phyloP scores from a whole-genome alignment of 2,329 filamentous ascomycete species.

The Aspergillus fumigatus region DNA sequence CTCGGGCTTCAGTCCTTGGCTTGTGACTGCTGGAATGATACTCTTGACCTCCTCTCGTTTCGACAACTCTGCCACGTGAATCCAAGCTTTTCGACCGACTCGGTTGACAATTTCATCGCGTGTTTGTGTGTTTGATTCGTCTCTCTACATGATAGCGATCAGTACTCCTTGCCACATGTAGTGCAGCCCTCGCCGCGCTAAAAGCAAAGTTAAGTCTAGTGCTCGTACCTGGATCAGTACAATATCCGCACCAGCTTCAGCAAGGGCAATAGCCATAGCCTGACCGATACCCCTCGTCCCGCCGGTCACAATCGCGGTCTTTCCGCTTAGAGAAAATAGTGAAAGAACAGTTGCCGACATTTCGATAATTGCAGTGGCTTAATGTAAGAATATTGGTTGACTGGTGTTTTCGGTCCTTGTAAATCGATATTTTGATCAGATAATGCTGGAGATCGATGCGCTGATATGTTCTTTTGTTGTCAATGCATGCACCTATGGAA shows the following conservation, averaged over 20 bases:
- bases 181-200: not conserved
- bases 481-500: no score
- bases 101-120: slow-evolving; percentile 38
- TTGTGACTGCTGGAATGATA: slow-evolving; percentile 37
- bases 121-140: slow-evolving; percentile 46
- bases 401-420: not conserved
- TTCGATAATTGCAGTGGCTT: not conserved
- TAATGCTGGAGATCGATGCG: not conserved
- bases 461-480: not conserved
- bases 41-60: slow-evolving; percentile 38
- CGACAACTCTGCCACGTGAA: slow-evolving; percentile 43
- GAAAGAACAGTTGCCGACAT: slow-evolving; percentile 27
- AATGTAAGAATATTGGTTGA: no score
- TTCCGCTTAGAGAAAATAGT: slow-evolving; percentile 38
- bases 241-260: slow-evolving; percentile 46
- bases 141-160: slow-evolving; percentile 41
- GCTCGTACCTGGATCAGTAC: slow-evolving; percentile 37
- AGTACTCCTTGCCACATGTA: not conserved
- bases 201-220: not conserved
- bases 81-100: slow-evolving; percentile 38
- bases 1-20: slow-evolving; percentile 56
- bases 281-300: slow-evolving; percentile 47
- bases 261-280: slow-evolving; percentile 44
- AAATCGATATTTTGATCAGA: not conserved
- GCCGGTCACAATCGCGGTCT: slow-evolving; percentile 44